phyloP scores from a whole-genome alignment of 305 asterid genomes.

The Rubia occidens region DNA sequence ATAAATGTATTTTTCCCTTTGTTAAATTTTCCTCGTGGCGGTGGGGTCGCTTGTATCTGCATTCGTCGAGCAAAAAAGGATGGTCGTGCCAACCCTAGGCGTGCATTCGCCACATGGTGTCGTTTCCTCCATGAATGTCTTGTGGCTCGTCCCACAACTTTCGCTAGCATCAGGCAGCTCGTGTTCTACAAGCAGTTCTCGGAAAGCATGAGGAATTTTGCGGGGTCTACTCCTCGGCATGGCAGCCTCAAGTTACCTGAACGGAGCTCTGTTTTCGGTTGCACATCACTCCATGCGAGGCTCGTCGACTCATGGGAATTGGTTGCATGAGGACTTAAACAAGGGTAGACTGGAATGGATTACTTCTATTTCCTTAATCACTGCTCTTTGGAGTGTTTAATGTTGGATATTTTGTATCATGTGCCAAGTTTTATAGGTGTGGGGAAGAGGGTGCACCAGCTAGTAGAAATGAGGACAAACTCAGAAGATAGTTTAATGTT shows the following conservation, averaged over 20 bases:
- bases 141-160: constrained; percentile 73
- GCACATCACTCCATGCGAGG: constrained; percentile 39
- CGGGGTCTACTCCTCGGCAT: constrained; percentile 49
- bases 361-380: constrained; percentile 49
- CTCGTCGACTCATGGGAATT: constrained; percentile 29
- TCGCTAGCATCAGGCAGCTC: constrained; percentile 49
- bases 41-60: constrained; percentile 29
- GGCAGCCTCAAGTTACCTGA: constrained; percentile 43
- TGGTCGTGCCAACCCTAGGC: constrained; percentile 17
- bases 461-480: constrained; percentile 12
- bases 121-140: constrained; percentile 37
- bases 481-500: too few relatives aligned
- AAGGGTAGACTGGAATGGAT: constrained; percentile 47
- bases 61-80: constrained; percentile 33
- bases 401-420: constrained; percentile 33
- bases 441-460: constrained; percentile 27
- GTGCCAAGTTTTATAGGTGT: constrained; percentile 58
- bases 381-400: constrained; percentile 37
- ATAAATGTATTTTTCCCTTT: too few relatives aligned
- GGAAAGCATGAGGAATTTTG: constrained; percentile 67
- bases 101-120: constrained; percentile 11
- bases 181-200: constrained; percentile 80
- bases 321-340: constrained; percentile 59
- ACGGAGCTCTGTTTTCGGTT: constrained; percentile 30
- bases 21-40: constrained; percentile 21